These are phyloP conservation scores for Paramyrothecium sp. DNA, from an alignment of 2,329 filamentous ascomycete species.

Conservation along the genomic window DNA sequence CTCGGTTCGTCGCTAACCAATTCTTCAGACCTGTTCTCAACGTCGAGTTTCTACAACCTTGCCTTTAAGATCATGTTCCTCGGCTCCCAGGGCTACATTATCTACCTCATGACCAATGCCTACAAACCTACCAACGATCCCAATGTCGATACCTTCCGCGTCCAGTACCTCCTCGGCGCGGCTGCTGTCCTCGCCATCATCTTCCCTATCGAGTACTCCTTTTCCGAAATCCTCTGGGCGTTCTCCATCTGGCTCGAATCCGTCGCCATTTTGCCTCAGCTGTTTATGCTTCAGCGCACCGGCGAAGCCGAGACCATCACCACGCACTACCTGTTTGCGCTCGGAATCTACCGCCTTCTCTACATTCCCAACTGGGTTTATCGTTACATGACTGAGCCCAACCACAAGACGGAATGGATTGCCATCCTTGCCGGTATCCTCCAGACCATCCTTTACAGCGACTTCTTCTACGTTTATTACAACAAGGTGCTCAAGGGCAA, in stretches of 20 bases:
- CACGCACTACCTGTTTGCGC: conserved; percentile 92
- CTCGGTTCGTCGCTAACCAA: conserved; percentile 4
- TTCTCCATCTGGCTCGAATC: conserved; percentile 98
- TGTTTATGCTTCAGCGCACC: conserved; percentile 97
- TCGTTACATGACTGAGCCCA: conserved; percentile 73
- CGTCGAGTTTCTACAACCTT: conserved; percentile 84
- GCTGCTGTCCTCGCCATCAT: conserved; percentile 76
- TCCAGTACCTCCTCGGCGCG: conserved; percentile 87
- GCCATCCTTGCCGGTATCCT: conserved; percentile 85
- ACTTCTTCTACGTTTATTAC: conserved; percentile 99
- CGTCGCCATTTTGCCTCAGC: conserved; percentile 92
- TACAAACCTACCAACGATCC: conserved; percentile 98
- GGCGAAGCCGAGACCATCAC: conserved; percentile 99
- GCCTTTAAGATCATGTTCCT: conserved; percentile 97
- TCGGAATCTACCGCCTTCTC: conserved; percentile 86
- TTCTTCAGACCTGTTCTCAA: conserved; percentile 76
- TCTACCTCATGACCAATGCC: conserved; percentile 96
- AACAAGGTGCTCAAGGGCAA: conserved; percentile 89
- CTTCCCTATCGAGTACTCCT: conserved; percentile 80
- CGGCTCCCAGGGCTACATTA: conserved; percentile 82
- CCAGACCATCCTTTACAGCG: conserved; percentile 93
- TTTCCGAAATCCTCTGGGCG: conserved; percentile 89
- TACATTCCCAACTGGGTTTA: conserved; percentile 99
- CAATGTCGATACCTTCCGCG: conserved; percentile 94
- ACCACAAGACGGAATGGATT: conserved; percentile 78